These are phyloP conservation scores for Leccinum subrobustum DNA, from an alignment of 1,284 basidiomycete species.

Conservation along the genomic window DNA sequence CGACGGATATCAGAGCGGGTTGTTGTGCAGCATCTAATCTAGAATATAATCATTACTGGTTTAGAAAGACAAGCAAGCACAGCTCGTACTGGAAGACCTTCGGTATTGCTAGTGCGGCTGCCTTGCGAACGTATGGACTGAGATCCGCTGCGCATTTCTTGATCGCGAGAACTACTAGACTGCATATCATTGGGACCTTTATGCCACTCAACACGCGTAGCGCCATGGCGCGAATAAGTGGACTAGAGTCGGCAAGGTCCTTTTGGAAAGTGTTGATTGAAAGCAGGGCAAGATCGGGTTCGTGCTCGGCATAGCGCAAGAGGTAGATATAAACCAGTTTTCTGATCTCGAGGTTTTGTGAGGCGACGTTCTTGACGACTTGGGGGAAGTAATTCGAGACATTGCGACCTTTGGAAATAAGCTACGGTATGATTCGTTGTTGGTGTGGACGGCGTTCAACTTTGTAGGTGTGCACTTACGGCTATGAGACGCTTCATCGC, in stretches of 20 bases:
- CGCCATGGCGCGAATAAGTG: constrained; percentile 93
- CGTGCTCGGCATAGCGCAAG: constrained; percentile 86
- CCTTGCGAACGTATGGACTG: constrained; percentile 93
- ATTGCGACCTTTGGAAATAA: constrained; percentile 91
- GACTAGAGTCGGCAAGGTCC: constrained; percentile 89
- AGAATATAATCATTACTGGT: constrained; percentile 10
- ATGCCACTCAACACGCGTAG: constrained; percentile 92
- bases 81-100: constrained; percentile 77
- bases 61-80: neutral
- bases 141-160: constrained; percentile 89
- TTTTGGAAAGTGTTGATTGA: constrained; percentile 99
- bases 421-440: constrained; percentile 43
- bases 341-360: constrained; percentile 88
- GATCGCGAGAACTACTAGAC: constrained; percentile 85
- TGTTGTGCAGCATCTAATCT: constrained; percentile 78
- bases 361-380: constrained; percentile 93
- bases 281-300: constrained; percentile 92
- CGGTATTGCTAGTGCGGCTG: constrained; percentile 85
- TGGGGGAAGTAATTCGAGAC: constrained; percentile 92
- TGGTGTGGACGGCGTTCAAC: constrained; percentile 3
- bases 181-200: constrained; percentile 83
- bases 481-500: constrained; percentile 93
- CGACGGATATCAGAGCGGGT: constrained; percentile 70
- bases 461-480: constrained; percentile 45
- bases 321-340: constrained; percentile 99